phyloP scores from a whole-genome alignment of 305 asterid genomes.

The Solanum hybrid region DNA sequence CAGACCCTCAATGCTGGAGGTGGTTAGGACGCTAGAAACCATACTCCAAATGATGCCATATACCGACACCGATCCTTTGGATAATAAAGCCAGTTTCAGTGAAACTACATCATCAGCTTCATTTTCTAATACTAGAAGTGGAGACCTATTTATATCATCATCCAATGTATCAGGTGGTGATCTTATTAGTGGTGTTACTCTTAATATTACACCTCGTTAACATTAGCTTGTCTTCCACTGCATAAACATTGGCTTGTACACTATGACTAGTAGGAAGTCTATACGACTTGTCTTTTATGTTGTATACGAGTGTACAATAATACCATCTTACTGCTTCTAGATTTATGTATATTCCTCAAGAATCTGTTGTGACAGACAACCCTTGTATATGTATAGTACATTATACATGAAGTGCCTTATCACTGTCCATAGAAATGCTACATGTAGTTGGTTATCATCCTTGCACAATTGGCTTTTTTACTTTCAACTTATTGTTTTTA shows the following conservation, averaged over 20 bases:
- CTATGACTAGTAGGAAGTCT: neutral
- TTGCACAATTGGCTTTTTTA: neutral
- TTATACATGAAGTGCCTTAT: neutral
- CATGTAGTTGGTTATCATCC: neutral
- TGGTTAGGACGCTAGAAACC: slow-evolving; percentile 69
- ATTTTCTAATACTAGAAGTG: slow-evolving; percentile 24
- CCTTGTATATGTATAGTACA: neutral
- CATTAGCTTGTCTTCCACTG: neutral
- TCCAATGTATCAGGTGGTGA: slow-evolving; percentile 40
- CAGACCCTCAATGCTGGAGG: slow-evolving; percentile 68
- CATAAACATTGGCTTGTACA: neutral
- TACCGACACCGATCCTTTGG: slow-evolving; percentile 20
- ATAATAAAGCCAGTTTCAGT: slow-evolving; percentile 13
- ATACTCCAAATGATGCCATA: slow-evolving; percentile 40
- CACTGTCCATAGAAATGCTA: neutral
- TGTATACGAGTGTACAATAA: neutral
- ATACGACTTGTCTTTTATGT: neutral
- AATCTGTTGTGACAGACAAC: neutral
- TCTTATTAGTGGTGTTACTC: slow-evolving; percentile 50
- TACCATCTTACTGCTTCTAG: neutral
- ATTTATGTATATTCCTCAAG: neutral
- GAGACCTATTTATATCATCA: slow-evolving; percentile 23
- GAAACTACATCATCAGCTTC: slow-evolving; percentile 30
- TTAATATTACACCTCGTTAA: slow-evolving; percentile 52
- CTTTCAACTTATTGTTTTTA: neutral